phyloP scores from a whole-genome alignment of 2,329 filamentous ascomycete genomes.

The Verticillium isaacii region DNA sequence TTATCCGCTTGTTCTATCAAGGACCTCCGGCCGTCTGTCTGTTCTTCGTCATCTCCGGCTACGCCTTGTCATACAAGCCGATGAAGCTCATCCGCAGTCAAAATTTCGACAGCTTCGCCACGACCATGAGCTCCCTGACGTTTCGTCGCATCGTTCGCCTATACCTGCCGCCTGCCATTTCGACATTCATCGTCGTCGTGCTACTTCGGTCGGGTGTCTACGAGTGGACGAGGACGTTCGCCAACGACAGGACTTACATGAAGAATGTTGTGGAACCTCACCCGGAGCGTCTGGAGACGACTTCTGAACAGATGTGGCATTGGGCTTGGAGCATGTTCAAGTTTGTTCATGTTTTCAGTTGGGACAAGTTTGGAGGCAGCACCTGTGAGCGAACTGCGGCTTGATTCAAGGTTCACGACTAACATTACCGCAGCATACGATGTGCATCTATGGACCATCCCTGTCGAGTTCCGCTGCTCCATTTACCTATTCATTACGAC shows the following conservation, averaged over 20 bases:
- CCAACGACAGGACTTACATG: conserved; percentile 35
- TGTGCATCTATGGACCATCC: conserved; percentile 59
- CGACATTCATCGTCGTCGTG: conserved; percentile 41
- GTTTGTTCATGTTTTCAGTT: conserved; percentile 47
- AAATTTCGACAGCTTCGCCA: conserved; percentile 33
- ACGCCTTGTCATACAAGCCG: conserved; percentile 51
- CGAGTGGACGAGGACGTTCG: conserved; percentile 43
- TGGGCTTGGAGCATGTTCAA: conserved; percentile 44
- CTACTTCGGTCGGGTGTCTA: conserved; percentile 41
- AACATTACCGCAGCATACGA: conserved; percentile 35
- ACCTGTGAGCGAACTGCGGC: conserved; percentile 27
- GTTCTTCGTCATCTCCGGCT: conserved; percentile 60
- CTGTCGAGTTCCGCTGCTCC: conserved; percentile 54
- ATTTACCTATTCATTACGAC: conserved; percentile 52
- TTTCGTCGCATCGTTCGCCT: conserved; percentile 49
- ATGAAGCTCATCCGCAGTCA: conserved; percentile 38
- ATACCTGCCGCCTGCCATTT: conserved; percentile 45
- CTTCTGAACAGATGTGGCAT: conserved; percentile 35
- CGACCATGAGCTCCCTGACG: conserved; percentile 42
- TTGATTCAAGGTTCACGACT: neutral
- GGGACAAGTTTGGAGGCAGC: conserved; percentile 41
- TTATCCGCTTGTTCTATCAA: conserved; percentile 48
- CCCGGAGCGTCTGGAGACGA: conserved; percentile 30
- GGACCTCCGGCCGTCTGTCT: conserved; percentile 54
- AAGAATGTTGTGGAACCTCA: conserved; percentile 46